Evolutionary conservation across 1,284 basidiomycete genomes (phyloP).

Genomic region (Trametes hirsuta): DNA sequence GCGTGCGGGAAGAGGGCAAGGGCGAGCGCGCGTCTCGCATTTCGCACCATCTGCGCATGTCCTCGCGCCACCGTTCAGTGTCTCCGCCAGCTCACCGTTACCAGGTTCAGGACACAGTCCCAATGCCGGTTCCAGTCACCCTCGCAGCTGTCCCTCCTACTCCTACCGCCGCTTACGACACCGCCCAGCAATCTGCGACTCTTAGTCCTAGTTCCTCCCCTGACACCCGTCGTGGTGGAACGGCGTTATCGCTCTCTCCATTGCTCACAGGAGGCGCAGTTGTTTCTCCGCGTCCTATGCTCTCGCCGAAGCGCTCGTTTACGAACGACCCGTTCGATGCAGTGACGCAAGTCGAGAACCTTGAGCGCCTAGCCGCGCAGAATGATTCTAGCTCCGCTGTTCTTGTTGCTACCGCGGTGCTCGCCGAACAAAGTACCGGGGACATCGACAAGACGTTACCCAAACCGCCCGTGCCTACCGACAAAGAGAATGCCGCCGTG

Average conservation of each 20-base stretch:
- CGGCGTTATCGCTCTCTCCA: conserved; percentile 23
- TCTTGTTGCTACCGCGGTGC: conserved; percentile 15
- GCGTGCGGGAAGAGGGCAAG: conserved; percentile 59
- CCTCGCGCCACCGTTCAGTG: conserved; percentile 59
- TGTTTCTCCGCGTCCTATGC: conserved; percentile 62
- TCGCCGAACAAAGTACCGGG: conserved; percentile 19
- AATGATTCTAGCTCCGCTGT: conserved; percentile 37
- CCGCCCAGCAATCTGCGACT: too few species aligned
- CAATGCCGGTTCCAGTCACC: conserved; percentile 10
- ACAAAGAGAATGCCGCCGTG: conserved; percentile 5
- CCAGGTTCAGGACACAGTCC: conserved; percentile 28
- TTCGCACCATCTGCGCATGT: conserved; percentile 58
- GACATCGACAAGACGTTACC: conserved; percentile 62
- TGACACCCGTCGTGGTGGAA: conserved; percentile 14
- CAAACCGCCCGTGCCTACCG: conserved; percentile 41
- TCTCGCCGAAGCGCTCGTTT: conserved; percentile 59
- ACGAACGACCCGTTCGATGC: conserved; percentile 42
- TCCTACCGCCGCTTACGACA: conserved; percentile 1
- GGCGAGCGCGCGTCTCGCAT: conserved; percentile 62
- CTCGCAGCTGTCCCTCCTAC: conserved; percentile 11
- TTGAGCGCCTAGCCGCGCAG: conserved; percentile 71
- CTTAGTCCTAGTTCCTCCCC: conserved; percentile 25
- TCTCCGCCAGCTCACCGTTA: conserved; percentile 55
- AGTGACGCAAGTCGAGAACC: conserved; percentile 53
- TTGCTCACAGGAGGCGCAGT: conserved; percentile 39